Base-by-base conservation (phyloP, 164 flowering plant species). In the Nymphaea colorata region DNA sequence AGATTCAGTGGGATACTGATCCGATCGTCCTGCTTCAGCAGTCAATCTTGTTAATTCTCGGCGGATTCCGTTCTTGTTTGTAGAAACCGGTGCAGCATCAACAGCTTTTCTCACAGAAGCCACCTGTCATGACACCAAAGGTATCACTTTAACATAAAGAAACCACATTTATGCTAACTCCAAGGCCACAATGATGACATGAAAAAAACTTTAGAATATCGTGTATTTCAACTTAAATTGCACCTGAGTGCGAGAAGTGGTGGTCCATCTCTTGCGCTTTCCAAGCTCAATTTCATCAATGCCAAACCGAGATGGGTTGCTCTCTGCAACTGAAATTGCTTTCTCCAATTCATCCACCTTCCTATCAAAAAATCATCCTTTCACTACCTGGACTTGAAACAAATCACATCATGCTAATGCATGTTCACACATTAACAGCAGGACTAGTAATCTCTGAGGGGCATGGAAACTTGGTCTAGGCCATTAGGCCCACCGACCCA, bases 321-420 rank as follows among this genome's bases (percentile, higher is more conserved):
- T 85, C 36, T 86, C 86, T 59, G 98, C 98, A 8, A 92, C 98
- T 70, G 83, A 25, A 70, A 90, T 86, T 47, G 98, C 78, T 74
- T 87, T 92, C 70, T 87, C 93, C 82, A 89, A 75, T 70, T 92
- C 98, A 83, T 88, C 96, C 72, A 92, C 91, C 98, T 92, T 83
- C 81, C 87, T 76, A 82, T 82, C 76, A 55, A 69, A 66, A 70
- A 70, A 53, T 4, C 47, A 68, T 47, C 7, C 41, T 41, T 57
- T 73, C 72, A 67, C 42, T 43, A 63, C 64, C 41, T 8, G n/a
- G n/a, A 17, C 36, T 17, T 61, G n/a, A 61, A 17, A 61, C 41
- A 61, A 17, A 61, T 41, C n/a, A 3, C n/a, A 12, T 61, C n/a
- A 3, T 61, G 64, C 42, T 6, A 8, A 17, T 17, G 16, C 25